These are phyloP conservation scores for Conringia planisiliqua DNA, from an alignment of 345 rosid genomes.

Conservation along the genomic window DNA sequence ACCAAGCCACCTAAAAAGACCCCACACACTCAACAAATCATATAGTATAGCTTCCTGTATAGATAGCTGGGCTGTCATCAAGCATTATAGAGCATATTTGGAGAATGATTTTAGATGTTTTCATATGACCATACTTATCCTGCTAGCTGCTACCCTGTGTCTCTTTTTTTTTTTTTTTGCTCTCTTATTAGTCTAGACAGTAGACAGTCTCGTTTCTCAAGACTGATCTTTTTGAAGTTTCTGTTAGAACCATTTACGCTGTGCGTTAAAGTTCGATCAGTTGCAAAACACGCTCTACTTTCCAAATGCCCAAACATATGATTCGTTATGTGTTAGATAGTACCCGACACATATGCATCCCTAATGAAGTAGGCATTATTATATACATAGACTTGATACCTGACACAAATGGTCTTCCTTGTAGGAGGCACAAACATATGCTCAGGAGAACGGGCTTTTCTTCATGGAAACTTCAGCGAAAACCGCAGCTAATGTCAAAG, in stretches of 20 bases:
- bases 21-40: background rate
- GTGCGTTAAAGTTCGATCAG: background rate
- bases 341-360: background rate
- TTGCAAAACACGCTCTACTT: background rate
- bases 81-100: background rate
- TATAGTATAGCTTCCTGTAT: background rate
- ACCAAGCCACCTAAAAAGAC: slow-evolving; percentile 5
- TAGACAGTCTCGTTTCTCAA: background rate
- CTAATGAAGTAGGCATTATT: background rate
- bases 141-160: background rate
- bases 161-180: background rate
- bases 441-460: slow-evolving; percentile 85
- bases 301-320: background rate
- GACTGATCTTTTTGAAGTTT: background rate
- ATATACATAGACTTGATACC: background rate
- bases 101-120: background rate
- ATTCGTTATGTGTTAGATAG: background rate
- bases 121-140: background rate
- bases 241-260: background rate
- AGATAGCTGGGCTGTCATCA: background rate
- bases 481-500: slow-evolving; percentile 87
- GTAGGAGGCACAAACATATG: slow-evolving; percentile 89
- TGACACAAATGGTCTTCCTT: background rate
- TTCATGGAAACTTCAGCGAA: slow-evolving; percentile 98
- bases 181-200: slow-evolving; percentile 2